Evolutionary conservation across 345 rosid genomes (phyloP), one percentile per base, ranked within the genome.

Genomic region (Populus alba): DNA sequence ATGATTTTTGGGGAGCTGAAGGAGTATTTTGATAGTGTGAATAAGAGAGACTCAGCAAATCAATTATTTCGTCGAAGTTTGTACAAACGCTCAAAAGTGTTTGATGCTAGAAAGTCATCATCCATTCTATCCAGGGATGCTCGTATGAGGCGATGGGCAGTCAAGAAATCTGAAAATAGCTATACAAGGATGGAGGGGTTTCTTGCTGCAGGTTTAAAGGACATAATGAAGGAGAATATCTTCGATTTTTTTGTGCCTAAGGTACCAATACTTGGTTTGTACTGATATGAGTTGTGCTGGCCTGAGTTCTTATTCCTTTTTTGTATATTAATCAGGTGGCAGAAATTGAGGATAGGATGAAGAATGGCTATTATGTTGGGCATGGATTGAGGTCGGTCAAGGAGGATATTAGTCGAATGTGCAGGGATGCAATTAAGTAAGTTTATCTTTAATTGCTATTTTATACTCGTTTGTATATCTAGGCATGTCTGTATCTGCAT

Each of bases 371-470:
- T 83, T 97, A 97, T 75, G 82, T 90, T 55, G 85, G 91, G 82
- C 94, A 88, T 84, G 97, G 99, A 79, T 87, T 97, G 85, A 86
- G 83, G 75, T 88, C 92, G 83, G 97, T 94, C 75, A 94, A 89
- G 89, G 97, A 94, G 81, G 99, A 97, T 86, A 94, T 97, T 84
- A 85, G 97, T 83, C 90, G 94, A 80, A 94, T 97, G 93, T 94
- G 99, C 89, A 89, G 96, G 87, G 99, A 97, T 86, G 99, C 99
- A 68, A 90, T 94, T 71, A 97, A 94, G 99, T 94, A 92, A 85
- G 92, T 68, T 77, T 38, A 69, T 73, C 57, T 77, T 23, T 74
- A 38, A 41, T 8, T n/a, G 29, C 27, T 75, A 23, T 11, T 27
- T 55, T 55, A 8, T 23, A 27, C 31, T 45, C 1, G 62, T 57